Percentiles rank a stretch among this genome's conserved stretches.
Conservation (phyloP, 331 rosid species). For the Quercus phellos region DNA sequence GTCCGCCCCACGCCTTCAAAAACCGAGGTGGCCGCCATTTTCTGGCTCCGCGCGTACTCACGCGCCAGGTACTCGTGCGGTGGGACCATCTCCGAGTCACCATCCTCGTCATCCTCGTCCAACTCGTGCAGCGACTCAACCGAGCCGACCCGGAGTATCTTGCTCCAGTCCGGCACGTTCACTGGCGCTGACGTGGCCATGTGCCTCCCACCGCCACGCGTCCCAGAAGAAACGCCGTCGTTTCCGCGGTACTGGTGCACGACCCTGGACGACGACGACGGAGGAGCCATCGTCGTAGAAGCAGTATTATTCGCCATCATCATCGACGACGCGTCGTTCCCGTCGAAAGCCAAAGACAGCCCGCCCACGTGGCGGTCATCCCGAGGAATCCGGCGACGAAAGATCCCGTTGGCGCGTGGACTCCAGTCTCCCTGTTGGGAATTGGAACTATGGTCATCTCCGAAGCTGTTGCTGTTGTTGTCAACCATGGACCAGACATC, state of each 20-base stretch:
- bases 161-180: constrained; percentile 98
- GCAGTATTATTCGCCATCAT: too few relatives aligned
- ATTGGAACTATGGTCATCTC: too few relatives aligned
- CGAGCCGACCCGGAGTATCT: constrained; percentile 77
- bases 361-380: constrained; percentile 54
- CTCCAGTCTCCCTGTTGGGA: constrained; percentile 28
- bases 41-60: constrained; percentile 50
- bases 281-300: not conserved
- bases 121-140: constrained; percentile 56
- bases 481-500: constrained; percentile 78
- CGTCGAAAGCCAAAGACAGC: constrained; percentile 64
- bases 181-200: constrained; percentile 74
- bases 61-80: constrained; percentile 97
- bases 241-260: constrained; percentile 66
- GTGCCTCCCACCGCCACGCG: constrained; percentile 37
- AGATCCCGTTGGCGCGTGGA: not conserved
- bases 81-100: constrained; percentile 67
- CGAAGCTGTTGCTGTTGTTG: not conserved
- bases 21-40: constrained; percentile 68
- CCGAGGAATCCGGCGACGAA: constrained; percentile 27
- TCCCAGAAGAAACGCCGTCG: constrained; percentile 15
- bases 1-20: constrained; percentile 96
- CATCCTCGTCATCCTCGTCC: constrained; percentile 33
- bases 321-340: not conserved
- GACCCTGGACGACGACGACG: constrained; percentile 53